phyloP scores from a whole-genome alignment of 2,329 filamentous ascomycete genomes.

The Fusarium sterilihyphosum region DNA sequence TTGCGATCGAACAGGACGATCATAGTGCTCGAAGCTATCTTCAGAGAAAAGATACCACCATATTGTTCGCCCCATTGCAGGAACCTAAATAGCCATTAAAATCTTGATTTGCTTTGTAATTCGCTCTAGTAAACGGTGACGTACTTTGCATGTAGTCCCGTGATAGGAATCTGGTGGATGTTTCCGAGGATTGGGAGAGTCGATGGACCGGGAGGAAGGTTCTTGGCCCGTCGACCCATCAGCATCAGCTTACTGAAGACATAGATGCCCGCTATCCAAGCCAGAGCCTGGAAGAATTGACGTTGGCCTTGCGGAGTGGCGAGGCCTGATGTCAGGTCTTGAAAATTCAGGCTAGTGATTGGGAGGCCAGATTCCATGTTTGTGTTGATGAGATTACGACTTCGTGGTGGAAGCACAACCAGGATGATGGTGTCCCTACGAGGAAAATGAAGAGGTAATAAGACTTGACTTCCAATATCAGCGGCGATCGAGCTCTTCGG shows the following conservation, averaged over 20 bases:
- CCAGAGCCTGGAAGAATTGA: fast-evolving
- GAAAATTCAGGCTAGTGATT: background rate
- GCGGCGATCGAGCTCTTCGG: background rate
- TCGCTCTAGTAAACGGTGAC: too few relatives aligned
- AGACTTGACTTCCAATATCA: background rate
- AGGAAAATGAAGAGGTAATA: background rate
- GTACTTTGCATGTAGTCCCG: background rate
- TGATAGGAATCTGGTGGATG: background rate
- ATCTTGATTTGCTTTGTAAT: too few relatives aligned
- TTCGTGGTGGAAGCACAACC: background rate
- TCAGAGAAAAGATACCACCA: background rate
- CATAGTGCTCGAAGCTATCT: background rate
- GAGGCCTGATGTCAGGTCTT: background rate
- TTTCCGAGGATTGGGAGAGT: background rate
- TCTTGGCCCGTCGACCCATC: background rate
- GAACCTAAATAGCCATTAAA: background rate
- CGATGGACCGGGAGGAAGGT: background rate
- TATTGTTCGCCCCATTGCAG: background rate
- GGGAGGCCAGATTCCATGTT: background rate
- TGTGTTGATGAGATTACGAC: too few relatives aligned
- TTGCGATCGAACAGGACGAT: background rate
- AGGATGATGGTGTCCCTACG: background rate
- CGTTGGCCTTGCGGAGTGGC: background rate
- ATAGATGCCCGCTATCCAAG: background rate
- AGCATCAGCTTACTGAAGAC: background rate